Base-by-base conservation (phyloP, 305 asterid genomes). In the Plantago lanceolata region DNA sequence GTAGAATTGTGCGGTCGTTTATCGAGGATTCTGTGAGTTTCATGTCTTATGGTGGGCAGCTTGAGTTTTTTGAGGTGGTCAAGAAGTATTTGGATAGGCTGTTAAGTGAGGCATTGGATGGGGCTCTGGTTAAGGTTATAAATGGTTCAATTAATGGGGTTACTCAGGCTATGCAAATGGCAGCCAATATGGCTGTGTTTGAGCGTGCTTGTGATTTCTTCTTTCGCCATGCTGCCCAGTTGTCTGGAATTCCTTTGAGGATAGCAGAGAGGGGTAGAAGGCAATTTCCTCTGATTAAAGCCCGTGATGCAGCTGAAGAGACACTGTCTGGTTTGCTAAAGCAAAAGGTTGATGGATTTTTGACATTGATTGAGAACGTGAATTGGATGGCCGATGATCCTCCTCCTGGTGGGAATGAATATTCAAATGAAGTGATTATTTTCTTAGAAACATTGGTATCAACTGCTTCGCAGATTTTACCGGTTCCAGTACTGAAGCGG, bases 181-280 rank as follows among this genome's bases (percentile, higher is more conserved):
- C 97, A n/a, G 98, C 97, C 51, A 93, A 93, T 55, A 89, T 93
- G 96, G 89, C 95, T 19, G 99, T 90, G 28, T 83, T 93, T 66
- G 99, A 93, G 73, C 95, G 96, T 0, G 99, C 99, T 12, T 89
- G 99, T 76, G 99, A 93, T 78, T 93, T 85, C 76, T 83, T 93
- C 80, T 85, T 93, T 61, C 95, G 94, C 29, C 99, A 89, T 57
- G 99, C 96, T 66, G 99, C 99, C 17, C 97, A 87, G 79, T 95
- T 89, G 64, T 93, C 97, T 0, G 99, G 99, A 13, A 83, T 93
- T 60, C 95, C 99, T 45, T 63, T 85, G 67, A 85, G 99, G 76
- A 85, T 89, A 76, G 95, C 85, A 3, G 99, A 93, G 79, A 84
- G 96, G 60, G 86, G 95, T 0, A 80, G 86, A 81, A 81, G 93